Evolutionary conservation across 2,329 filamentous ascomycete species (phyloP), one percentile per base, ranked within the genome.

Genomic region (Aspergillus amoenus): DNA sequence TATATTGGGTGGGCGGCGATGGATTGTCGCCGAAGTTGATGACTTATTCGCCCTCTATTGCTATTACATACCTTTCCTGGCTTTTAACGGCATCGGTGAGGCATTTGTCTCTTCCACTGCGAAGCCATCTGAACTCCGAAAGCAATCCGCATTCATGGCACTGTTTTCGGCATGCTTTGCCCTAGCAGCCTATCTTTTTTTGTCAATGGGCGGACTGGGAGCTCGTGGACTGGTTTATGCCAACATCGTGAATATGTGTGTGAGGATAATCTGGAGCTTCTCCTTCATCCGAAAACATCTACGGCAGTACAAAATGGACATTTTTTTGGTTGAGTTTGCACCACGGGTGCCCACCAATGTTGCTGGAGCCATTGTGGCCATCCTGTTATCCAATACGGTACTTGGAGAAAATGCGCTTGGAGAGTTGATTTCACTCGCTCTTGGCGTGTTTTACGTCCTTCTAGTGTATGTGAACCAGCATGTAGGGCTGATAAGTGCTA

Each of bases 41-140:
- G 74, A 82, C 8, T 88, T 94, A 3, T 81, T 99, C 6, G 86
- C 88, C 0, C 83, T 82, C 0, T 99, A 97, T 74, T 93, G 91
- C 77, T 92, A 91, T 73, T 97, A 96, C 76, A 90, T 99, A 58
- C 94, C 94, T 0, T 86, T 97, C 24, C 82, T 97, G 4, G 94
- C 93, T 3, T 78, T 96, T 66, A 99, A 99, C 69, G 94, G 94
- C 51, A 85, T 97, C 21, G 86, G 89, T 2, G 94, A 99, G 76
- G 91, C 92, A 0, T 97, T 99, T 66, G 93, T 97, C 15, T 88
- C 93, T 1, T 91, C 91, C 2, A 90, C 95, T 1, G 93, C 93
- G 0, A 88, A 84, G 0, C 83, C 91, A 61, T 75, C 81, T 4
- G 83, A 97, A 64, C 84, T 99, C 3, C 86, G 91, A 61, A 74